Evolutionary conservation across 1,139 yeast genomes (phyloP), one percentile per base, ranked within the genome.

Genomic region (Zygotorulaspora mrakii): DNA sequence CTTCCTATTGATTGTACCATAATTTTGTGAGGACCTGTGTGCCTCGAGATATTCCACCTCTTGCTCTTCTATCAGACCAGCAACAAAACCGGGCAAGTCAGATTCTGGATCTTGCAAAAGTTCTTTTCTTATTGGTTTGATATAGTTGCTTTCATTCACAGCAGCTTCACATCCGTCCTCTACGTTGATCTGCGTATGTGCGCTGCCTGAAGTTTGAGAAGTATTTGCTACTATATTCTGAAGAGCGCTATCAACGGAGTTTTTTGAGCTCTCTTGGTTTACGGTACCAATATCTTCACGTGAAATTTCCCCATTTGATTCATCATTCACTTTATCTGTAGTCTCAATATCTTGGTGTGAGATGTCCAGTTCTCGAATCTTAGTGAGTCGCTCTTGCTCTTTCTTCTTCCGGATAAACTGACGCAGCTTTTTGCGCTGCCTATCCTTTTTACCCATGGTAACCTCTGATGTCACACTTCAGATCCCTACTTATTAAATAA

Each of bases 61-160:
- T 33, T 55, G 59, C 21, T 40, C 46, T 22, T 56, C 61, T 7
- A 59, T 35, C 37, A 59, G 62, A 10, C 57, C 50, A 6, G 63
- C 62, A 10, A 61, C 47, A 30, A 61, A 45, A 5, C 66, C 66
- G 0, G 63, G 53, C 3, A 61, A 21, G 9, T 52, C 65, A 2
- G 55, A 50, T 4, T 62, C 46, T 0, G 64, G 59, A 35, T 46
- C 48, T 36, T 45, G 47, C 17, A 47, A 22, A 13, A 45, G 34
- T 13, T 40, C 45, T 11, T 13, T 33, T 30, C 45, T 40, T 12
- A 38, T 38, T 5, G 49, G 45, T 16, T 32, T 33, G 17, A 45
- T 27, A 17, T 37, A n/a, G 12, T 25, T 25, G 20, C 9, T n/a
- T 17, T 13, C 23, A 24, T 10, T n/a, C 27, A 5, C 27, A 24